Evolutionary conservation across 2,329 filamentous ascomycete species (phyloP).

Genomic region (Clarireedia paspali): DNA sequence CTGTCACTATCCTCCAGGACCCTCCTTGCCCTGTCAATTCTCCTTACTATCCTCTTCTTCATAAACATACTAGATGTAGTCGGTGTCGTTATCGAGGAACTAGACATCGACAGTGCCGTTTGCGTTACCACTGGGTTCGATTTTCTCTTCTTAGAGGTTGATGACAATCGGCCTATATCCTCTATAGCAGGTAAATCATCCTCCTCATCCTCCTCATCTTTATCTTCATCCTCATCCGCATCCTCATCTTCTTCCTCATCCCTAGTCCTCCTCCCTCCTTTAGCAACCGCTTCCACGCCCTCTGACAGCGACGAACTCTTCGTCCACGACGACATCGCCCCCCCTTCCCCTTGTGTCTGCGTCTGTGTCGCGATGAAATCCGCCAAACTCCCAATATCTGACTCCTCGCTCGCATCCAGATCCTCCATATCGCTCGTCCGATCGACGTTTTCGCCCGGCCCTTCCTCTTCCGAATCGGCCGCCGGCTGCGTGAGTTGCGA

Average conservation of each 20-base stretch:
- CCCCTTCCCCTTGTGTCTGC: neutral
- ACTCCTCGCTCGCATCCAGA: slow-evolving; percentile 4
- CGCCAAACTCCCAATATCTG: slow-evolving; percentile 2
- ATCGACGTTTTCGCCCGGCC: slow-evolving; percentile 5
- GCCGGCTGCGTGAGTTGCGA: slow-evolving; percentile 7
- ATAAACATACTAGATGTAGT: slow-evolving; percentile 6
- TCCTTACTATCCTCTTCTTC: neutral
- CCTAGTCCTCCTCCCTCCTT: neutral
- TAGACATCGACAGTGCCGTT: too few relatives aligned
- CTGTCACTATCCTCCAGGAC: slow-evolving; percentile 4
- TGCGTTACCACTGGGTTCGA: neutral
- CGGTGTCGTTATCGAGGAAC: too few relatives aligned
- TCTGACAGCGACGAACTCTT: neutral
- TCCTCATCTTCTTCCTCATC: neutral
- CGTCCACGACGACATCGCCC: neutral
- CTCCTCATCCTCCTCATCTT: slow-evolving; percentile 32
- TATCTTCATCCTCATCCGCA: slow-evolving; percentile 20
- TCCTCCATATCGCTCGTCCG: slow-evolving; percentile 9
- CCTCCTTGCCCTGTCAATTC: neutral
- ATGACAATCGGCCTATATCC: neutral
- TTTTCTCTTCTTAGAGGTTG: neutral
- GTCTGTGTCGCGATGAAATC: slow-evolving; percentile 7
- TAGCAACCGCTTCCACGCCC: neutral
- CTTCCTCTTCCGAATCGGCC: slow-evolving; percentile 7
- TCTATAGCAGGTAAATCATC: slow-evolving; percentile 12